Evolutionary conservation across 805 yeast genomes (phyloP).

Genomic region (Scheffersomyces stipitis): DNA sequence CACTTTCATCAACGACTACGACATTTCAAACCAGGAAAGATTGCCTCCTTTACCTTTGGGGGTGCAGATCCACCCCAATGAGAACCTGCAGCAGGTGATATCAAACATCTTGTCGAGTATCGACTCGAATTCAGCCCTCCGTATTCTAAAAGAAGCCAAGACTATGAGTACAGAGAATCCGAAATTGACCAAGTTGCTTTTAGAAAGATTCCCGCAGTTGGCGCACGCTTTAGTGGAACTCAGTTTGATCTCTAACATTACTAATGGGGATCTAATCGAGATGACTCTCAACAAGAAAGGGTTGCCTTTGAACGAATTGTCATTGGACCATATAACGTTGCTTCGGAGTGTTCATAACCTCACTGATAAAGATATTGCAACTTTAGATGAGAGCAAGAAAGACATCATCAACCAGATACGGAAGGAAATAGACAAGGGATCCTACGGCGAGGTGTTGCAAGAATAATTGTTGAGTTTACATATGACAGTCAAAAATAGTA

Average conservation of each 20-base stretch:
- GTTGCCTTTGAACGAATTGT: constrained; percentile 27
- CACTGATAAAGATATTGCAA: constrained; percentile 27
- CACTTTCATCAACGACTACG: constrained; percentile 60
- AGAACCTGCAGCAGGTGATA: constrained; percentile 33
- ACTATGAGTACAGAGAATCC: constrained; percentile 58
- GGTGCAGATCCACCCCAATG: constrained; percentile 39
- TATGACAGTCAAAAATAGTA: too few species aligned
- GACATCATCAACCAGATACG: constrained; percentile 14
- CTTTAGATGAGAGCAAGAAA: constrained; percentile 22
- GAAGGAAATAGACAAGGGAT: constrained; percentile 20
- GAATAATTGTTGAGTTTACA: too few species aligned
- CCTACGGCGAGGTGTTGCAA: constrained; percentile 15
- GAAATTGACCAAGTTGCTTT: constrained; percentile 54
- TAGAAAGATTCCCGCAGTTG: constrained; percentile 76
- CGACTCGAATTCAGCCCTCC: constrained; percentile 22
- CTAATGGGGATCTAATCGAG: constrained; percentile 37
- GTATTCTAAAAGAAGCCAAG: constrained; percentile 50
- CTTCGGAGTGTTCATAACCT: constrained; percentile 28
- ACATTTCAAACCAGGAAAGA: constrained; percentile 20
- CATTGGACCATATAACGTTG: constrained; percentile 33
- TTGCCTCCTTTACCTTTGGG: constrained; percentile 44
- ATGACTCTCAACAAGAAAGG: constrained; percentile 34
- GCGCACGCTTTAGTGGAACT: constrained; percentile 80
- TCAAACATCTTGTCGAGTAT: constrained; percentile 20
- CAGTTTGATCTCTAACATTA: constrained; percentile 37